Conservation (phyloP, 1,284 basidiomycete genomes). For the Amylostereum areolatum region DNA sequence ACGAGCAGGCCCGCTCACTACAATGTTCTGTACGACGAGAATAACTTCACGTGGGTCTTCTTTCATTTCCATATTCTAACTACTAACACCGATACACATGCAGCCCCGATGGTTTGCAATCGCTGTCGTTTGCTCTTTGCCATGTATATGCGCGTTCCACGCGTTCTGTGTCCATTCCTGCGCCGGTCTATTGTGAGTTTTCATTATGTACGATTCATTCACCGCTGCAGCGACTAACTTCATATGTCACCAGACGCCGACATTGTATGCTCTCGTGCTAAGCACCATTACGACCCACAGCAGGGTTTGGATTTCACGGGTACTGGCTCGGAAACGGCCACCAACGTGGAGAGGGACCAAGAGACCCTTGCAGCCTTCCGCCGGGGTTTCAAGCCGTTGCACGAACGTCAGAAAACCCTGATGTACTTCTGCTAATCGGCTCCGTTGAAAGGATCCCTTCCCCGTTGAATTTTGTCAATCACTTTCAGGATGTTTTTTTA, state of each 20-base stretch:
- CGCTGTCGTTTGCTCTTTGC: constrained; percentile 69
- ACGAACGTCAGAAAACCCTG: constrained; percentile 37
- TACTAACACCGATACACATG: constrained; percentile 10
- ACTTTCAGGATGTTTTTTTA: no score
- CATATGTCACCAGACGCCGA: constrained; percentile 56
- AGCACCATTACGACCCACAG: constrained; percentile 73
- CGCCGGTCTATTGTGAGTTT: constrained; percentile 73
- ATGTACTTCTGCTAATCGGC: constrained; percentile 61
- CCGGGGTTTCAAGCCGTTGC: constrained; percentile 49
- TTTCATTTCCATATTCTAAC: constrained; percentile 1
- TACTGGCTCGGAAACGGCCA: constrained; percentile 48
- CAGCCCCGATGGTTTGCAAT: constrained; percentile 63
- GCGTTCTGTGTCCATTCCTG: constrained; percentile 78
- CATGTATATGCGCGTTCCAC: constrained; percentile 81
- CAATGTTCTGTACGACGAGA: constrained; percentile 56
- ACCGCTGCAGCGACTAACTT: constrained; percentile 3
- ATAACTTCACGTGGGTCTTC: constrained; percentile 39
- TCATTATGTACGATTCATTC: constrained; percentile 1
- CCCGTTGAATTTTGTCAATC: no score
- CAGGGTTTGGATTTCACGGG: constrained; percentile 38
- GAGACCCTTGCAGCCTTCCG: constrained; percentile 47
- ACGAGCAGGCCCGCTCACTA: constrained; percentile 59
- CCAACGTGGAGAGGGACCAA: constrained; percentile 35
- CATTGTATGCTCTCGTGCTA: constrained; percentile 75
- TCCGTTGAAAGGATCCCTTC: no score